phyloP scores from a whole-genome alignment of 257 asterid species.

The Nicotiana otophora region DNA sequence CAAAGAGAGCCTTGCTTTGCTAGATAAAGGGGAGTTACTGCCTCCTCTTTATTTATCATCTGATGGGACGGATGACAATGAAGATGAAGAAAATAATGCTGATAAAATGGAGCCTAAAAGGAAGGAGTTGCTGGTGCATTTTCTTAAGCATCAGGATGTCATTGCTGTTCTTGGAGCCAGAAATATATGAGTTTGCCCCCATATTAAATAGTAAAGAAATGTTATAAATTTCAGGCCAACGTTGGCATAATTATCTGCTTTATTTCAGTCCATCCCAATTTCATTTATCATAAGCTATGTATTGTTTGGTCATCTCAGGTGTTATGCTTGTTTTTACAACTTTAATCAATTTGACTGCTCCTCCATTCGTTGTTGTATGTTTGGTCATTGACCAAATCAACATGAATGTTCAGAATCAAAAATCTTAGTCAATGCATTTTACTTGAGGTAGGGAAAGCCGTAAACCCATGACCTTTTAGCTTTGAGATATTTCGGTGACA shows the following conservation, averaged over 20 bases:
- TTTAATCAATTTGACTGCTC: background rate
- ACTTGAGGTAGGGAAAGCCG: too few species aligned
- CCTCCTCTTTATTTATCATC: too few species aligned
- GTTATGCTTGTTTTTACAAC: background rate
- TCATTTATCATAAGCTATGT: background rate
- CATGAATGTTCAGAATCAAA: background rate
- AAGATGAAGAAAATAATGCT: constrained; percentile 8
- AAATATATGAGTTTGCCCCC: background rate
- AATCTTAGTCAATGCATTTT: too few species aligned
- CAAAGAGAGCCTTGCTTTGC: too few species aligned
- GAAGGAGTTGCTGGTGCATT: background rate
- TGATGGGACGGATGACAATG: background rate
- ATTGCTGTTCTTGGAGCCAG: constrained; percentile 9
- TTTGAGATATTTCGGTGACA: background rate
- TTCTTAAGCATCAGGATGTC: constrained; percentile 17
- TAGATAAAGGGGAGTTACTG: too few species aligned
- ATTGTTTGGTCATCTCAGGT: background rate
- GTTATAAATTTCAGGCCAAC: background rate
- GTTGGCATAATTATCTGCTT: background rate
- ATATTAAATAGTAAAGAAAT: too few species aligned
- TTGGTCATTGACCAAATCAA: too few species aligned
- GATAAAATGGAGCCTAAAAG: background rate
- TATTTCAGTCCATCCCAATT: background rate
- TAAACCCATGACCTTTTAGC: background rate
- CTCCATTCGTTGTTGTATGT: too few species aligned